Evolutionary conservation across 441 rosid genomes (phyloP).

Genomic region (Corymbia citriodora): DNA sequence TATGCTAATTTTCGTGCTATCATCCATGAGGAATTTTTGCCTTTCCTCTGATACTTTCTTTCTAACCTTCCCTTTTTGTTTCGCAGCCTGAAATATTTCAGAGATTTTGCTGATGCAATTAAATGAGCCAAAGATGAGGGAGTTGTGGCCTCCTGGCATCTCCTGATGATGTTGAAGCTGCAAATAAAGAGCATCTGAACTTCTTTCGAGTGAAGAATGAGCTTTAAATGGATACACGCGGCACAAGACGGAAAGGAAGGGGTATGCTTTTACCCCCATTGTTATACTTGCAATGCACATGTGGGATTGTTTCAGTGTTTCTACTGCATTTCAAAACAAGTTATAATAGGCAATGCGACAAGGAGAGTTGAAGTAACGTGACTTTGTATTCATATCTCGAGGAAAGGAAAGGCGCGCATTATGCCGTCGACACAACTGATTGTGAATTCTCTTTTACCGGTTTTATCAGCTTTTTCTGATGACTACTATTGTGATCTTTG

Average conservation of each 20-base stretch:
- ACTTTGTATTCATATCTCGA: background rate
- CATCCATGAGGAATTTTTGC: too few species aligned
- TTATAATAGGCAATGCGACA: background rate
- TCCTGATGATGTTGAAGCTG: slow-evolving; percentile 62
- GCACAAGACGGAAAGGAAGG: background rate
- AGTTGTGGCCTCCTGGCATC: slow-evolving; percentile 55
- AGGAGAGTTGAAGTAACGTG: background rate
- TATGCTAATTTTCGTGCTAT: background rate
- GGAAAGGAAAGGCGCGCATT: background rate
- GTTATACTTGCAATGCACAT: background rate
- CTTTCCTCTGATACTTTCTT: background rate
- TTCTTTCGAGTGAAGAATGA: slow-evolving; percentile 67
- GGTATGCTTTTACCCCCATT: background rate
- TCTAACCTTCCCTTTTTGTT: background rate
- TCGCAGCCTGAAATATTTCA: slow-evolving; percentile 76
- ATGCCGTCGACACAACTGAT: background rate
- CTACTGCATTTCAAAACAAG: background rate
- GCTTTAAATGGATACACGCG: slow-evolving; percentile 21
- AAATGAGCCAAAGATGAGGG: slow-evolving; percentile 59
- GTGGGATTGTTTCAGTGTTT: background rate
- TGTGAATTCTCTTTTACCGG: background rate
- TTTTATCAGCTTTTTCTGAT: background rate
- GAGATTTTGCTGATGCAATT: slow-evolving; percentile 61
- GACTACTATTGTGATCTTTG: background rate
- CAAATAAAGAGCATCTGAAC: slow-evolving; percentile 45